Conservation (phyloP, 2,329 filamentous ascomycete genomes). For the Karstenula rhodostoma region DNA sequence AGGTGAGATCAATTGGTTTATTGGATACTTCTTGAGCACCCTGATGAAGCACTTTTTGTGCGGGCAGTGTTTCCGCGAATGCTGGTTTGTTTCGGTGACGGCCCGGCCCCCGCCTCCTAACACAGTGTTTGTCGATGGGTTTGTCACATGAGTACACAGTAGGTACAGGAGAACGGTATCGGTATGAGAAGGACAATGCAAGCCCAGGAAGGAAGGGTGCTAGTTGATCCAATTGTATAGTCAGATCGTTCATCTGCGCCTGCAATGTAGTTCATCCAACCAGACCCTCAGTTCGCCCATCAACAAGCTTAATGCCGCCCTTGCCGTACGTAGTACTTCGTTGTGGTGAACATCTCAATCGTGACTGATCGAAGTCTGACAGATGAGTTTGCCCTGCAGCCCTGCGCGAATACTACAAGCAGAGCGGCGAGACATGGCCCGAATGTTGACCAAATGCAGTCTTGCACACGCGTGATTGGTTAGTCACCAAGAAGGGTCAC, state of each 20-base stretch:
- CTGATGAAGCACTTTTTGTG: not conserved
- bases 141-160: too few relatives aligned
- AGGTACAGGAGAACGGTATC: too few relatives aligned
- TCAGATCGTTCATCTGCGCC: too few relatives aligned
- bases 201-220: too few relatives aligned
- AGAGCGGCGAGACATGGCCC: not conserved
- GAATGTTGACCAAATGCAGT: not conserved
- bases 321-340: not conserved
- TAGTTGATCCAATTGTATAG: too few relatives aligned
- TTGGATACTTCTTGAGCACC: not conserved
- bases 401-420: too few relatives aligned
- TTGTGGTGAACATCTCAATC: not conserved
- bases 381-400: not conserved
- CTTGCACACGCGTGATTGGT: not conserved
- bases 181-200: not conserved
- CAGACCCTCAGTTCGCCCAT: too few relatives aligned
- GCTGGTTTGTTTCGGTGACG: not conserved
- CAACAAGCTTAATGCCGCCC: not conserved
- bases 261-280: too few relatives aligned
- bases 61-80: not conserved
- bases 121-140: too few relatives aligned
- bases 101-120: not conserved
- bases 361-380: not conserved
- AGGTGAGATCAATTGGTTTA: not conserved
- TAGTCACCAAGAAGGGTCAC: not conserved